Percentiles rank a stretch among this genome's conserved stretches.
Conservation (phyloP, 2,329 filamentous ascomycete genomes). For the Phaeosphaeria sp. region DNA sequence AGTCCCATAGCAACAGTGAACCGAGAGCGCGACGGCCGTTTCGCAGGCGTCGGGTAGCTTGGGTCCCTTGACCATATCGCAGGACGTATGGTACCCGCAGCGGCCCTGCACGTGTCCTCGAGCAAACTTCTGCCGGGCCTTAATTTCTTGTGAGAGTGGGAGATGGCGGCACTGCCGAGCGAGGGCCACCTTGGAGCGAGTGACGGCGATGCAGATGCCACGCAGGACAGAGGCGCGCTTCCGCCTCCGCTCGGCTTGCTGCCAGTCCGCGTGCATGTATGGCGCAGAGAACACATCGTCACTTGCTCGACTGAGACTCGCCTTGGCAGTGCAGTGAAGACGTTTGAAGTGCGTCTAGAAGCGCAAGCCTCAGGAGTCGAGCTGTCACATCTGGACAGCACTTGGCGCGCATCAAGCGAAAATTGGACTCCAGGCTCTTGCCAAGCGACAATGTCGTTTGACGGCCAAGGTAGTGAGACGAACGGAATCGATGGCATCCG, state of each 20-base stretch:
- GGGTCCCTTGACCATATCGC: background rate
- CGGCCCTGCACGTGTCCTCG: background rate
- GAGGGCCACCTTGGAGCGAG: background rate
- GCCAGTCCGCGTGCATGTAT: background rate
- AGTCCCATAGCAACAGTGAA: background rate
- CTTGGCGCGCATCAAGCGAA: background rate
- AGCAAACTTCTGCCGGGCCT: background rate
- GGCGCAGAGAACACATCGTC: background rate
- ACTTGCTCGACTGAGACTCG: background rate
- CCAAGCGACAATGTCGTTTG: background rate
- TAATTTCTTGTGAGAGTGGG: background rate
- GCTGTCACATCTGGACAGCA: background rate
- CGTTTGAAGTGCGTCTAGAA: background rate
- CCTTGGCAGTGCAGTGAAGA: background rate
- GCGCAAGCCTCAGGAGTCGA: background rate
- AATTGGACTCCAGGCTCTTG: background rate
- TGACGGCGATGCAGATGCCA: background rate
- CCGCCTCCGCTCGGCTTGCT: background rate
- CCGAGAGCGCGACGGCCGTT: background rate
- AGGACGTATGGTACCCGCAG: background rate
- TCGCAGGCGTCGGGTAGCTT: background rate
- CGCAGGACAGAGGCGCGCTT: background rate
- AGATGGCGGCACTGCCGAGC: background rate
- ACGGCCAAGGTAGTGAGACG: background rate
- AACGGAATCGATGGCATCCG: background rate